Conservation (phyloP, 441 rosid species). For the Melastoma candidum region DNA sequence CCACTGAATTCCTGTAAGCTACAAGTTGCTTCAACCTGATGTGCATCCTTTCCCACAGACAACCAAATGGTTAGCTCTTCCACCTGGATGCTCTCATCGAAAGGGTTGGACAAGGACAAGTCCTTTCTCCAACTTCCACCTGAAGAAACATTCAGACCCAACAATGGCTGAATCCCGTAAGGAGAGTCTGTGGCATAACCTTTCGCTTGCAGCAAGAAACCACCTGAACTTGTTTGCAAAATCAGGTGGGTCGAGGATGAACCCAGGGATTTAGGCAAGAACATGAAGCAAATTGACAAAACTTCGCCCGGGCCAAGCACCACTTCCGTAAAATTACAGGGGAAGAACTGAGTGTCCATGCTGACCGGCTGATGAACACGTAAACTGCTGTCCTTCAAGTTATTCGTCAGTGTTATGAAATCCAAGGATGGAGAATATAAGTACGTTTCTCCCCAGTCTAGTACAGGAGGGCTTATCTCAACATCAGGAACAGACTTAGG, state of each 20-base stretch:
- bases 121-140: constrained; percentile 37
- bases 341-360: constrained; percentile 48
- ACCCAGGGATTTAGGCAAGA: constrained; percentile 55
- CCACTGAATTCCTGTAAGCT: constrained; percentile 19
- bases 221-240: constrained; percentile 63
- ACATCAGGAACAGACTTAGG: constrained; percentile 24
- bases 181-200: constrained; percentile 54
- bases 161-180: constrained; percentile 38
- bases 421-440: constrained; percentile 48
- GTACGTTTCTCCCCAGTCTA: constrained; percentile 53
- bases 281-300: constrained; percentile 55
- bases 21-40: constrained; percentile 47
- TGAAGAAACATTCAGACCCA: constrained; percentile 25
- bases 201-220: constrained; percentile 54
- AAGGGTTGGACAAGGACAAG: constrained; percentile 57
- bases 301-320: constrained; percentile 49
- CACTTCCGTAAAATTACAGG: constrained; percentile 50
- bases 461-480: constrained; percentile 41
- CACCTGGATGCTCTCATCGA: constrained; percentile 40
- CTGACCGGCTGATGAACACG: constrained; percentile 55
- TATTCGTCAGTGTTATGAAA: constrained; percentile 47
- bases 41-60: constrained; percentile 41
- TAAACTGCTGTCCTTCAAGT: constrained; percentile 47
- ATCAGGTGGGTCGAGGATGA: constrained; percentile 47
- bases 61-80: constrained; percentile 45